Conservation (phyloP, 2,329 filamentous ascomycete genomes). For the Neonectria neomacrospora region DNA sequence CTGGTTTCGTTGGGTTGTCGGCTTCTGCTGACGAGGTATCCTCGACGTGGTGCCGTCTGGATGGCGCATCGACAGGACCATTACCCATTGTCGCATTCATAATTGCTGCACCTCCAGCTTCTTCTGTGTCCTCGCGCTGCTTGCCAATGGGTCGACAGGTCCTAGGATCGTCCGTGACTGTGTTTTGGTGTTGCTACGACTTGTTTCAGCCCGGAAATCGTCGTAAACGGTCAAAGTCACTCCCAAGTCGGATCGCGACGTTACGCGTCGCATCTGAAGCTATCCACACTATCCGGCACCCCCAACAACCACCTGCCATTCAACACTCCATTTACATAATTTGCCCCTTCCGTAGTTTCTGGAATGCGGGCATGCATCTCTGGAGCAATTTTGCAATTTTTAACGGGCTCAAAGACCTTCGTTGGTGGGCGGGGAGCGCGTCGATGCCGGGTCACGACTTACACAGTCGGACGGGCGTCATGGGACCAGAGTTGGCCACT, state of each 20-base stretch:
- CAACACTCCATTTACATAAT: conserved; percentile 26
- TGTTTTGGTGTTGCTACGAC: conserved; percentile 27
- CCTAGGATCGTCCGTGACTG: conserved; percentile 28
- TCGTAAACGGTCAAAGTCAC: conserved; percentile 45
- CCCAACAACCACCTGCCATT: conserved; percentile 35
- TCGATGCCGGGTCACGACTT: conserved; percentile 40
- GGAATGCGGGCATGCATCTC: conserved; percentile 10
- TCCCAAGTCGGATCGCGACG: conserved; percentile 34
- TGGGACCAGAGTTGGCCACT: conserved; percentile 21
- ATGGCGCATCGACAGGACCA: conserved; percentile 36
- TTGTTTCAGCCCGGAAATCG: conserved; percentile 23
- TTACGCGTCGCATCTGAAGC: conserved; percentile 47
- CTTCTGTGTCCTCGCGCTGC: conserved; percentile 20
- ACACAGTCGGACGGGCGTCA: conserved; percentile 43
- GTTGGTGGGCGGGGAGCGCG: conserved; percentile 9
- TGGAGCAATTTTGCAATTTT: conserved; percentile 34
- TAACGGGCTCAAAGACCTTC: conserved; percentile 12
- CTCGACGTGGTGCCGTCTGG: conserved; percentile 27
- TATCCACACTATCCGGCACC: conserved; percentile 46
- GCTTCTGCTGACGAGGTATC: conserved; percentile 26
- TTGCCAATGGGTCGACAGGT: conserved; percentile 27
- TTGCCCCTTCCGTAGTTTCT: neutral
- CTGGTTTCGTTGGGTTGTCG: conserved; percentile 33
- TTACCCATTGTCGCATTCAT: conserved; percentile 48
- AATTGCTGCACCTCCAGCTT: conserved; percentile 39